Evolutionary conservation across 1,139 yeast genomes (phyloP), one percentile per base, ranked within the genome.

Genomic region (Yamadazyma dendronema): DNA sequence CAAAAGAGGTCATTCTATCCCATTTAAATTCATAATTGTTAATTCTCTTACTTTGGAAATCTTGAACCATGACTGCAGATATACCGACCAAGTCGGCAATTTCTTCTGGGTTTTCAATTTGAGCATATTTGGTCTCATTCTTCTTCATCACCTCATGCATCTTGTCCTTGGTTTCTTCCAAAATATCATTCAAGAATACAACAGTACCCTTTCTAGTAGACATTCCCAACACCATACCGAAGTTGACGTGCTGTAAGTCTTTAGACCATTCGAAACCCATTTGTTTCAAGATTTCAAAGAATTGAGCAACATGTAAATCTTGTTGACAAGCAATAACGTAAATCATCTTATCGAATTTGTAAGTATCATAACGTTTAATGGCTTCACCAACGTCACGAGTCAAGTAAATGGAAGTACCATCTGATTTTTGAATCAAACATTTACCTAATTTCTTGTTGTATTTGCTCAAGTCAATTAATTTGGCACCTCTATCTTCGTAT

Each of bases 311-410:
- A 59, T 92, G 97, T 53, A 94, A 78, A 62, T 92, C 98, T 71
- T 92, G 99, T 68, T 92, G 99, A 39, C 84, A 69, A 13, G 98
- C 98, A 67, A 90, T 82, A 43, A 92, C 97, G 57, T 92, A 92
- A 49, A 92, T 80, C 96, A 89, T 85, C 72, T 90, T 90, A 67
- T 90, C 97, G 57, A 92, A 94, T 45, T 89, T 72, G 69, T 84
- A 87, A 52, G 74, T 77, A 41, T 85, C 81, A 59, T 87, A 76
- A 73, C 99, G 90, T 55, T 84, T 87, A 56, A 84, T 82, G 40
- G 98, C 98, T 56, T 92, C 97, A 55, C 98, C 97, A 43, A 94
- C 87, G 65, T 94, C 99, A 72, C 99, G 84, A 45, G 97, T 90
- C 53, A 94, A 69, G 62, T 94, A 94, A 47, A 94, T 72, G 12